Evolutionary conservation across 2,329 filamentous ascomycete genomes (phyloP).

Genomic region (Didymella exigua): DNA sequence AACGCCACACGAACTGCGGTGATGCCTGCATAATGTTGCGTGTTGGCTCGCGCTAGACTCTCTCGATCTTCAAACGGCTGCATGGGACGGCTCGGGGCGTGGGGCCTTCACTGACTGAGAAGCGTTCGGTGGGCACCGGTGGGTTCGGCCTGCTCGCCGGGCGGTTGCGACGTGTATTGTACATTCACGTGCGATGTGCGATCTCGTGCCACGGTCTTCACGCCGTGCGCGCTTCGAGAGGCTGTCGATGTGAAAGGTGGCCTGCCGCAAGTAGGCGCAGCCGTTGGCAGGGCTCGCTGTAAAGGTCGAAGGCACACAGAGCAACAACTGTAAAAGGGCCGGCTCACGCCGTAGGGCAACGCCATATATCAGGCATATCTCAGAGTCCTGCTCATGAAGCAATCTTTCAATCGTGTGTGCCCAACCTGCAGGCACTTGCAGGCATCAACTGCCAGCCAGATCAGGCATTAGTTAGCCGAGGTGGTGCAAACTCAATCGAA

Average conservation of each 20-base stretch:
- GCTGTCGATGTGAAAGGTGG: background rate
- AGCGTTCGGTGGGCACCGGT: conserved; percentile 11
- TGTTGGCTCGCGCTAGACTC: conserved; percentile 11
- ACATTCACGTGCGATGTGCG: background rate
- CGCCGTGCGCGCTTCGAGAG: background rate
- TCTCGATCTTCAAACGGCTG: conserved; percentile 8
- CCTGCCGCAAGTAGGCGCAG: background rate
- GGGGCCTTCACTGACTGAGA: conserved; percentile 5
- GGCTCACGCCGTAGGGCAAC: background rate
- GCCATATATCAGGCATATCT: background rate
- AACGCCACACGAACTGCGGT: conserved; percentile 4
- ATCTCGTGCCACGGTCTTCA: background rate
- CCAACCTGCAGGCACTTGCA: background rate
- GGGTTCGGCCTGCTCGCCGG: conserved; percentile 2
- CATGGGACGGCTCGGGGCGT: conserved; percentile 17
- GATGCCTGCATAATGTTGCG: conserved; percentile 16
- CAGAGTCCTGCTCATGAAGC: background rate
- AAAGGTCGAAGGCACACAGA: background rate
- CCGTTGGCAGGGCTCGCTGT: background rate
- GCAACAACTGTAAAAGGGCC: background rate
- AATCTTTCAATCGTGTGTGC: background rate
- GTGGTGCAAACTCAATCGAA: conserved; percentile 2
- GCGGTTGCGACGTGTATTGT: background rate
- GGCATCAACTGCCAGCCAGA: background rate
- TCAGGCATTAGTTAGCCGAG: conserved; percentile 16